phyloP scores from a whole-genome alignment of 2,329 filamentous ascomycete species.

The Hymenoscyphus scutula region DNA sequence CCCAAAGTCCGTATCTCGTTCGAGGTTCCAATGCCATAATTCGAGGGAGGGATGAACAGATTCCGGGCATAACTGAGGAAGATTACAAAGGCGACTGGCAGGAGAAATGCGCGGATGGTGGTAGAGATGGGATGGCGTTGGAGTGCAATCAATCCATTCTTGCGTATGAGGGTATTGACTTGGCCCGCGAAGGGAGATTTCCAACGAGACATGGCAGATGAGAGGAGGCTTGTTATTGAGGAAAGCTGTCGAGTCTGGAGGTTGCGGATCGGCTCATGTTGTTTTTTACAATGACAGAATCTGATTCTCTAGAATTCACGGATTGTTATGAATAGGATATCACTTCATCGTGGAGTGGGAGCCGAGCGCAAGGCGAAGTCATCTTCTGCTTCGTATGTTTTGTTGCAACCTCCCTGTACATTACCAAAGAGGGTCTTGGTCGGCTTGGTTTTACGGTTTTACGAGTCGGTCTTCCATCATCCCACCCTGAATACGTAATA shows the following conservation, averaged over 20 bases:
- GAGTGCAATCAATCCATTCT: conserved; percentile 60
- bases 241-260: not conserved
- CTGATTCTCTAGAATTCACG: no score
- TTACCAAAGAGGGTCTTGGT: not conserved
- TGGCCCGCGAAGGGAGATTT: not conserved
- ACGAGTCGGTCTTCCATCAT: no score
- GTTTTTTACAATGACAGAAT: not conserved
- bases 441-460: no score
- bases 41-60: conserved; percentile 75
- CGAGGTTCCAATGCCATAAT: conserved; percentile 68
- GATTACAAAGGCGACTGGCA: conserved; percentile 56
- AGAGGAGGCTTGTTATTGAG: not conserved
- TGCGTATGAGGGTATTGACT: conserved; percentile 46
- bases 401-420: not conserved
- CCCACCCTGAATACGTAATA: no score
- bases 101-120: conserved; percentile 54
- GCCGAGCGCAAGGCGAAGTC: not conserved
- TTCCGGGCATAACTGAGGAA: conserved; percentile 74
- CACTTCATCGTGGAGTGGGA: no score
- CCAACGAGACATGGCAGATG: not conserved
- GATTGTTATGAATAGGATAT: no score
- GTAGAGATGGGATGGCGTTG: conserved; percentile 53
- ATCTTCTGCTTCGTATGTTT: not conserved
- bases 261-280: not conserved
- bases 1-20: conserved; percentile 61